phyloP scores from a whole-genome alignment of 176 grass and related monocot species.

The Aegilops umbellulata region DNA sequence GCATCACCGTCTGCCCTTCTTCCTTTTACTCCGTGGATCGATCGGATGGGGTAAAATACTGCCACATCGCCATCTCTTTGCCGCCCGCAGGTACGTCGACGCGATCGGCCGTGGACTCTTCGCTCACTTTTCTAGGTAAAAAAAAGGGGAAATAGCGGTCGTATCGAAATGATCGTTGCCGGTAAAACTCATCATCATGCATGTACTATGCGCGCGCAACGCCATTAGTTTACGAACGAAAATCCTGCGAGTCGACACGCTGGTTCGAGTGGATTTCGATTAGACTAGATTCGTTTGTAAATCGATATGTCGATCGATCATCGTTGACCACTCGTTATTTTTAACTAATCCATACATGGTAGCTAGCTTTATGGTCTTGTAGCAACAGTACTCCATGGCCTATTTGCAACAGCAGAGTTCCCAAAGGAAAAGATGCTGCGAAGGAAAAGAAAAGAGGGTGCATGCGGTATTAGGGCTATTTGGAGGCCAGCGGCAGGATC shows the following conservation, averaged over 20 bases:
- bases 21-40: no score
- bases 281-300: not conserved
- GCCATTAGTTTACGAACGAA: not conserved
- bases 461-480: not conserved
- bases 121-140: not conserved
- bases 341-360: not conserved
- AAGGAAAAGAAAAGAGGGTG: no score
- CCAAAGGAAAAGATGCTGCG: no score
- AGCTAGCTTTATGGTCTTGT: not conserved
- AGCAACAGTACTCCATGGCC: not conserved
- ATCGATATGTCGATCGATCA: not conserved
- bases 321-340: not conserved
- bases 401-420: no score
- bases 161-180: not conserved
- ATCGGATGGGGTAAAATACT: no score
- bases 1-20: no score
- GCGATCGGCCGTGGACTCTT: constrained; percentile 10
- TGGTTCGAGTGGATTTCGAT: not conserved
- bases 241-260: not conserved
- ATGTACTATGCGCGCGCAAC: not conserved
- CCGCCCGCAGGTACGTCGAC: no score
- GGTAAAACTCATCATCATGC: constrained; percentile 22
- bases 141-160: not conserved
- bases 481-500: not conserved
- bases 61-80: no score